Percentiles rank a stretch among this genome's conserved stretches.
Conservation (phyloP, 2,329 filamentous ascomycete species). For the Lachnellula subtilissima region DNA sequence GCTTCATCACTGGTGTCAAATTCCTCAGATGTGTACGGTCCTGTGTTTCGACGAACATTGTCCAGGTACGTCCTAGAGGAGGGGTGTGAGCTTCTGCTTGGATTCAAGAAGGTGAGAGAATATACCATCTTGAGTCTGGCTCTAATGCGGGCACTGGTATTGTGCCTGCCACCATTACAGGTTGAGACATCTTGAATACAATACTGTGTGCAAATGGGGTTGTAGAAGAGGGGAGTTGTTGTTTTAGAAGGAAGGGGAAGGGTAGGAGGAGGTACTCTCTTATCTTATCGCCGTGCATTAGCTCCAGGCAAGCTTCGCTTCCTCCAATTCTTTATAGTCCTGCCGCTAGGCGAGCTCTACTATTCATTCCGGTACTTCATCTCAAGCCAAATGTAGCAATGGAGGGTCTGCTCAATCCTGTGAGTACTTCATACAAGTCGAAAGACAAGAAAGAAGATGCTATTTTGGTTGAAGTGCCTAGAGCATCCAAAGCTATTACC, state of each 20-base stretch:
- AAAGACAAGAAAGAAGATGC: constrained; percentile 15
- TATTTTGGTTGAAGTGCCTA: constrained; percentile 19
- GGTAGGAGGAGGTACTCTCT: neutral
- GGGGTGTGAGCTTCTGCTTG: constrained; percentile 3
- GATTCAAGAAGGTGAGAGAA: neutral
- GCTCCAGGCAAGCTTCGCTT: neutral
- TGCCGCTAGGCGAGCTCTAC: too few species aligned
- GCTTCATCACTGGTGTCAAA: constrained; percentile 45
- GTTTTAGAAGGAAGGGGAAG: neutral
- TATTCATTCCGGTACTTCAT: neutral
- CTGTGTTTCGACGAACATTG: constrained; percentile 67
- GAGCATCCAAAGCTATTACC: constrained; percentile 1
- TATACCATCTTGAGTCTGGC: constrained; percentile 22
- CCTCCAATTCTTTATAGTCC: neutral
- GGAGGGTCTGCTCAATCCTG: constrained; percentile 44
- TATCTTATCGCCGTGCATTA: constrained; percentile 20
- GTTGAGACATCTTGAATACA: constrained; percentile 23
- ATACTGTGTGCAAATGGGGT: neutral
- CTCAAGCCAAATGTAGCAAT: constrained; percentile 34
- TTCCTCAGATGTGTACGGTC: constrained; percentile 73
- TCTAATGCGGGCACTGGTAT: constrained; percentile 1
- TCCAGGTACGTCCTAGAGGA: constrained; percentile 72
- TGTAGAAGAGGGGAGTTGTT: neutral
- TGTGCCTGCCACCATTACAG: constrained; percentile 21
- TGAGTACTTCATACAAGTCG: constrained; percentile 37